Percentiles rank a stretch among this genome's conserved stretches.
Evolutionary conservation across 305 asterid species (phyloP).

Genomic region (Plantago lanceolata): DNA sequence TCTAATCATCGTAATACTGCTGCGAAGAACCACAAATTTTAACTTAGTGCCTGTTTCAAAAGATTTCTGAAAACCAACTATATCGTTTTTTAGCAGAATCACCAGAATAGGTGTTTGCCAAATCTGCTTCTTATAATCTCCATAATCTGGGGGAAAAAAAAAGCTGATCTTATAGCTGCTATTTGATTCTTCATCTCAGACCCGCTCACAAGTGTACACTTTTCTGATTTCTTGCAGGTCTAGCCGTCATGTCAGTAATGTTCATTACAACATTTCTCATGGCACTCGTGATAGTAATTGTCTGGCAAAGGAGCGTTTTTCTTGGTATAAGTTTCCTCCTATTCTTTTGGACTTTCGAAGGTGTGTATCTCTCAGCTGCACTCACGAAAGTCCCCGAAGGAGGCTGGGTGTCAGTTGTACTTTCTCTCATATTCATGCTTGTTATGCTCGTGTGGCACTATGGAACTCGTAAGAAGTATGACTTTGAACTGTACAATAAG

Average conservation of each 20-base stretch:
- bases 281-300: conserved; percentile 80
- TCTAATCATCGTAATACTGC: no score
- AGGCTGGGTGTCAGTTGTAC: conserved; percentile 87
- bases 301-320: conserved; percentile 65
- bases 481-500: conserved; percentile 83
- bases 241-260: conserved; percentile 96
- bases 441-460: conserved; percentile 94
- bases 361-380: conserved; percentile 58
- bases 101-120: no score
- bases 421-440: conserved; percentile 60
- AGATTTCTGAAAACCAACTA: no score
- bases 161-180: no score
- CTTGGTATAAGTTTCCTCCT: conserved; percentile 58
- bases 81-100: no score
- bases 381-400: conserved; percentile 76
- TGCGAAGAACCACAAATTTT: no score
- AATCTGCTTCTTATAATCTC: no score
- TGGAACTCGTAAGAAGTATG: conserved; percentile 86
- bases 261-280: conserved; percentile 87
- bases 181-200: no score
- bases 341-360: conserved; percentile 69
- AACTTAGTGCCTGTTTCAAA: no score
- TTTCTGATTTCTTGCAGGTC: conserved; percentile 43
- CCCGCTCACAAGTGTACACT: neutral
- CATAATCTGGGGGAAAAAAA: no score